Percentiles rank a stretch among this genome's conserved stretches.
phyloP scores from a whole-genome alignment of 148 eudicot genomes.

The Suaeda aralocaspica region DNA sequence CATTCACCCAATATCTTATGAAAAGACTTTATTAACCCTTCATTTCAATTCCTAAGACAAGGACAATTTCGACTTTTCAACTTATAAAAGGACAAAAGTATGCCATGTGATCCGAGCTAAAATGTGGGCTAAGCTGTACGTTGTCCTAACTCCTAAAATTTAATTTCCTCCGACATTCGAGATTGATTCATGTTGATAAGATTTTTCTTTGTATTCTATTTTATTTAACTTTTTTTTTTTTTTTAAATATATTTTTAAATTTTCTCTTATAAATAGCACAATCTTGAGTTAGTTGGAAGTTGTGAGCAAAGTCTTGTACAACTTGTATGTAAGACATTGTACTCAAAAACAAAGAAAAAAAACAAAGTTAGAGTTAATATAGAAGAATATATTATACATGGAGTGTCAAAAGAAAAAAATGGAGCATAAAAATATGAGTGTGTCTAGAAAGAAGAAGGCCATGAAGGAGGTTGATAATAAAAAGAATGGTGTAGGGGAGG shows the following conservation, averaged over 20 bases:
- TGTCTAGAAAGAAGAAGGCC: constrained; percentile 17
- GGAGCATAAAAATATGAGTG: not conserved
- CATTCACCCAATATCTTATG: not conserved
- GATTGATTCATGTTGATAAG: constrained; percentile 12
- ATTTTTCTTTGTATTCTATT: not conserved
- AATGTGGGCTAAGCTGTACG: constrained; percentile 14
- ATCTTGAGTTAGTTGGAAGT: not conserved
- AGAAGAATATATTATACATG: too few species aligned
- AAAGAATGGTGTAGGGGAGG: not conserved
- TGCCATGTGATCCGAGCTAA: constrained; percentile 20
- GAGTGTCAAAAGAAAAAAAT: not conserved
- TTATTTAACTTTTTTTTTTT: too few species aligned
- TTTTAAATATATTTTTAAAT: too few species aligned
- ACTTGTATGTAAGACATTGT: not conserved
- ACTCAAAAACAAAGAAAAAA: not conserved
- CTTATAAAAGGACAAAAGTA: constrained; percentile 10
- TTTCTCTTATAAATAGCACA: not conserved
- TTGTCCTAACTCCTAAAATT: constrained; percentile 24
- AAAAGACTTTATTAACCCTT: not conserved
- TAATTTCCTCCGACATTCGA: constrained; percentile 1
- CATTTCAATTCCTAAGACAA: not conserved
- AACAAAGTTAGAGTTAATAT: too few species aligned
- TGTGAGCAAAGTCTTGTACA: too few species aligned
- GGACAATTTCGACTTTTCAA: not conserved
- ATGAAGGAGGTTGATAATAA: not conserved